Conservation (phyloP, 225 moss, liverwort and hornwort genomes). For the Antitrichia curtipendula region DNA sequence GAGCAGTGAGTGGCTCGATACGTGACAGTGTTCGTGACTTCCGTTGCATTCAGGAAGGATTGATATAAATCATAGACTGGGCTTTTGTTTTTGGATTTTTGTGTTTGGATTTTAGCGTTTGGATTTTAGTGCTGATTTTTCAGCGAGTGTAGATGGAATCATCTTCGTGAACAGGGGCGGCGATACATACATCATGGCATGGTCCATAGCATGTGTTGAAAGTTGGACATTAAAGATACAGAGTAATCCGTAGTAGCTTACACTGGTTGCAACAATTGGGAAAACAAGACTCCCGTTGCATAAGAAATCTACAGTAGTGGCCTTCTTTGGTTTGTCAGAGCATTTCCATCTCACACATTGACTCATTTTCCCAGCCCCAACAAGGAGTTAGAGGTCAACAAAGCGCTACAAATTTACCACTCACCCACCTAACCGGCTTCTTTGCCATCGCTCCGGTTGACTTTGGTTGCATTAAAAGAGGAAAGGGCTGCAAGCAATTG, state of each 20-base stretch:
- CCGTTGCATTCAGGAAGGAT: not conserved
- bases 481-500: accelerated
- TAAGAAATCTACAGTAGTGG: not conserved
- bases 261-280: no score
- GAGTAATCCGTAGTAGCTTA: not conserved
- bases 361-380: not conserved
- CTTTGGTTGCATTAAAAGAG: not conserved
- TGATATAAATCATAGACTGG: not conserved
- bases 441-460: accelerated
- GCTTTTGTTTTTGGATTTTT: not conserved
- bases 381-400: not conserved
- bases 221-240: not conserved
- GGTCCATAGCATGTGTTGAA: not conserved
- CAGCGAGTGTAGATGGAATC: no score
- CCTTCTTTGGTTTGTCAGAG: not conserved
- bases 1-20: no score
- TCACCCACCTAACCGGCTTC: accelerated
- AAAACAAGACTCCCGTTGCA: not conserved
- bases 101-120: not conserved
- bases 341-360: not conserved
- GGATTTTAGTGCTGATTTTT: not conserved
- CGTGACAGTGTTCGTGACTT: not conserved
- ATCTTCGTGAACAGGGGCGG: not conserved
- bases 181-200: not conserved
- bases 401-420: not conserved